Evolutionary conservation across 1,139 yeast genomes (phyloP).

Genomic region (Scheffersomyces illinoinensis): DNA sequence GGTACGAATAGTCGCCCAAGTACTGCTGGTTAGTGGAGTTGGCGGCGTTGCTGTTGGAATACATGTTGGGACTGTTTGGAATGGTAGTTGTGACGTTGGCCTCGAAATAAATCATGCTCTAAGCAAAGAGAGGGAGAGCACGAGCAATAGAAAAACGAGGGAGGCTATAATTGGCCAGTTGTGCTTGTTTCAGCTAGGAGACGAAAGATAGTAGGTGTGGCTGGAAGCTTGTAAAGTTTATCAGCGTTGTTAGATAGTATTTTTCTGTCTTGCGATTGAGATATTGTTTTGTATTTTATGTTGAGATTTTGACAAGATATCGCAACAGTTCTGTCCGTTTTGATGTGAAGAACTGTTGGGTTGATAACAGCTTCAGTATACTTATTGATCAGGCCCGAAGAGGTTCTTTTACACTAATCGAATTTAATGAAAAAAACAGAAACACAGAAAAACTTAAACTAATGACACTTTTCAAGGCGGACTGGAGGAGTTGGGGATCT

Average conservation of each 20-base stretch:
- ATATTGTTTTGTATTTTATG: neutral
- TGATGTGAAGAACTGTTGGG: neutral
- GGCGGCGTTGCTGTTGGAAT: constrained; percentile 6
- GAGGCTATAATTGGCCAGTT: neutral
- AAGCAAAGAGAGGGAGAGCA: neutral
- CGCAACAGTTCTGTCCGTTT: neutral
- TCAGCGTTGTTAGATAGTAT: neutral
- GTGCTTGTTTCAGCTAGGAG: neutral
- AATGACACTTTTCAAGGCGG: neutral
- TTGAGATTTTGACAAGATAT: neutral
- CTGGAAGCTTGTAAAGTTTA: neutral
- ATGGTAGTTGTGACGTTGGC: constrained; percentile 20
- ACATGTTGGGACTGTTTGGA: constrained; percentile 13
- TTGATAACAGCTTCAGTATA: neutral
- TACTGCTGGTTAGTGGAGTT: constrained; percentile 6
- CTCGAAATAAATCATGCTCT: constrained; percentile 18
- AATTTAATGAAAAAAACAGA: neutral
- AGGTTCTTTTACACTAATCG: neutral
- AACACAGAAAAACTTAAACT: neutral
- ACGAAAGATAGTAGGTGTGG: neutral
- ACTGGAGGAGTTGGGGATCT: neutral
- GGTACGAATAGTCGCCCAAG: constrained; percentile 15
- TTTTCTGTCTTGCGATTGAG: no score
- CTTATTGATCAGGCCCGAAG: neutral
- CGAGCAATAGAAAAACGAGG: neutral